A percentile compares a stretch with the other conserved stretches of the same genome.
phyloP scores from a whole-genome alignment of 2,329 filamentous ascomycete species.

The Hymenoscyphus fraxineus region DNA sequence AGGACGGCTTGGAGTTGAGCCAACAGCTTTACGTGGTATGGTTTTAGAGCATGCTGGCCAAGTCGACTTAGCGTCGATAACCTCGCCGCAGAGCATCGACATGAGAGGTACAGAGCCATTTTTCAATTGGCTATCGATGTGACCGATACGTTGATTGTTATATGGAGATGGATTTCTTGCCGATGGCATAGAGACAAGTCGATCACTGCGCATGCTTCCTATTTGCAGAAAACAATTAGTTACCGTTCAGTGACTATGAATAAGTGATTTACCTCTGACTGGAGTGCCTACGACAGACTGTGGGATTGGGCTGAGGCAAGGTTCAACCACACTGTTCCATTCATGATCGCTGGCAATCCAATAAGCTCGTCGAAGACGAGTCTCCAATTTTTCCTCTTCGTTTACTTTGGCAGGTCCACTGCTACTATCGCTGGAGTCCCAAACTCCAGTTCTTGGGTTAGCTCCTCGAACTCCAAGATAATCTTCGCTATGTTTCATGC shows the following conservation, averaged over 20 bases:
- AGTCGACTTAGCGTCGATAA: neutral
- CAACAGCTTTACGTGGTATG: slow-evolving; percentile 18
- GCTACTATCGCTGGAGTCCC: slow-evolving; percentile 47
- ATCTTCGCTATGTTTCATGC: slow-evolving; percentile 52
- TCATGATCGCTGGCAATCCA: slow-evolving; percentile 35
- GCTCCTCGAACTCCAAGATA: slow-evolving; percentile 56
- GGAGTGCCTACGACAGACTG: slow-evolving; percentile 21
- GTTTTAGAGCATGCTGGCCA: neutral
- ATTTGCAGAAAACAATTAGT: neutral
- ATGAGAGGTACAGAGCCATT: slow-evolving; percentile 11
- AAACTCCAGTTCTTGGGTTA: slow-evolving; percentile 53
- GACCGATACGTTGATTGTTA: slow-evolving; percentile 4
- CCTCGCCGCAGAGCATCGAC: slow-evolving; percentile 14
- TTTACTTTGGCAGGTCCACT: slow-evolving; percentile 32
- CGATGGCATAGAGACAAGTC: slow-evolving; percentile 22
- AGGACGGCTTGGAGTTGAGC: slow-evolving; percentile 14
- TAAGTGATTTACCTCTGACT: slow-evolving; percentile 35
- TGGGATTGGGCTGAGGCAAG: slow-evolving; percentile 36
- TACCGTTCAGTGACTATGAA: slow-evolving; percentile 30
- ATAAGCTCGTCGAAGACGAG: slow-evolving; percentile 37
- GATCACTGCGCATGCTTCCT: slow-evolving; percentile 19
- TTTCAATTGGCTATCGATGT: slow-evolving; percentile 18
- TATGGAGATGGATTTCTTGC: slow-evolving; percentile 16
- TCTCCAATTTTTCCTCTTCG: slow-evolving; percentile 46
- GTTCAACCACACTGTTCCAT: slow-evolving; percentile 39